phyloP scores from a whole-genome alignment of 257 asterid species.

The Prunella vulgaris region DNA sequence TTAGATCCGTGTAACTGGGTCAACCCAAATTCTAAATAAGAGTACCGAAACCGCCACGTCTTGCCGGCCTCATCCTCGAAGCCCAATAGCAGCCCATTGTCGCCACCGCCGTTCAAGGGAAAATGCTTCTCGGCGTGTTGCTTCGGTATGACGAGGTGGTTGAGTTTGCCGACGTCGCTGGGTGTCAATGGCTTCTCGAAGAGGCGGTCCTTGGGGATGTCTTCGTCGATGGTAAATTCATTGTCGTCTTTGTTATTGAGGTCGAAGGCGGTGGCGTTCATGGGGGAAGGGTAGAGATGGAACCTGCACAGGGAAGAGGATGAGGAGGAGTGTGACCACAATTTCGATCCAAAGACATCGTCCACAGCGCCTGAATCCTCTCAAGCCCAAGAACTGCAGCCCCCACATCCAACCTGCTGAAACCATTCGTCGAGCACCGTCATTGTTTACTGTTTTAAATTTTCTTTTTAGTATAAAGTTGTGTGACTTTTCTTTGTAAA shows the following conservation, averaged over 20 bases:
- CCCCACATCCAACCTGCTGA: too few species aligned
- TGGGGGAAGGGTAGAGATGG: neutral
- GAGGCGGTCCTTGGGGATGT: slow-evolving; percentile 45
- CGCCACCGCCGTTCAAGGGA: slow-evolving; percentile 55
- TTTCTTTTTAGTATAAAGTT: too few species aligned
- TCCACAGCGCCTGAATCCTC: too few species aligned
- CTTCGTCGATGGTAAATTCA: too few species aligned
- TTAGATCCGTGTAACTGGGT: too few species aligned
- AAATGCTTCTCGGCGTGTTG: slow-evolving; percentile 91
- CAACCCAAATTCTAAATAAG: too few species aligned
- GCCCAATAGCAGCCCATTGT: slow-evolving; percentile 57
- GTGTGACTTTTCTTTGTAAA: too few species aligned
- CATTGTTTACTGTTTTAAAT: too few species aligned
- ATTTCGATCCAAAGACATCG: too few species aligned
- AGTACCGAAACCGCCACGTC: slow-evolving; percentile 78
- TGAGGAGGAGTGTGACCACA: slow-evolving; percentile 45
- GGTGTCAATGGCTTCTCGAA: slow-evolving; percentile 93
- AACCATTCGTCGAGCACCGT: too few species aligned
- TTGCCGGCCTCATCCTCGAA: slow-evolving; percentile 84
- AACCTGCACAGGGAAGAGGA: neutral
- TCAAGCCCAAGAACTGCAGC: too few species aligned
- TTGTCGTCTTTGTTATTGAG: slow-evolving; percentile 53
- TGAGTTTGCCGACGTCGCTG: slow-evolving; percentile 92
- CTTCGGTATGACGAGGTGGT: slow-evolving; percentile 90
- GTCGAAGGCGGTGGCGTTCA: slow-evolving; percentile 30